phyloP scores from a whole-genome alignment of 2,329 filamentous ascomycete species.

The Kalaharituber pfeilii region DNA sequence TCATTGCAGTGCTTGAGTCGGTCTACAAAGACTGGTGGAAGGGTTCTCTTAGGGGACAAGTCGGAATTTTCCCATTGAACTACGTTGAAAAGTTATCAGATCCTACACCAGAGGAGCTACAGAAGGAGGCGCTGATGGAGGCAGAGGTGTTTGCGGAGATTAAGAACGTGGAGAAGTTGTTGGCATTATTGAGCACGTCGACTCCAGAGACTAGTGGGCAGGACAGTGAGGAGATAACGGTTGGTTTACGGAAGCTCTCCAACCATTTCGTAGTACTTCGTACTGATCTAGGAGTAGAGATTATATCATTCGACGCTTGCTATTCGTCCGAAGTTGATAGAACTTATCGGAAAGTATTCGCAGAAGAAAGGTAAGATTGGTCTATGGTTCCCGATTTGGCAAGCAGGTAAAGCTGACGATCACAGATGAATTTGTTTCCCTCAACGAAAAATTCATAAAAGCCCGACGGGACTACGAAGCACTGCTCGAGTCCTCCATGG shows the following conservation, averaged over 20 bases:
- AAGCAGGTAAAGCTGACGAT: constrained; percentile 20
- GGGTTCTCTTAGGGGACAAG: constrained; percentile 81
- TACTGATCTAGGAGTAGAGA: constrained; percentile 44
- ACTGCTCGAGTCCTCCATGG: constrained; percentile 90
- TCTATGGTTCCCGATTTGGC: neutral
- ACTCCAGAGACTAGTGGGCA: constrained; percentile 63
- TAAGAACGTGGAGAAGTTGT: constrained; percentile 60
- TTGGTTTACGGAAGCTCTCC: constrained; percentile 33
- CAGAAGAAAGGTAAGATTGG: constrained; percentile 71
- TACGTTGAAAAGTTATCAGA: constrained; percentile 97
- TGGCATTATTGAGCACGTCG: constrained; percentile 79
- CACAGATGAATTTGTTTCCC: constrained; percentile 86
- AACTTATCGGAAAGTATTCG: constrained; percentile 96
- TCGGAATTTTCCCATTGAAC: constrained; percentile 94
- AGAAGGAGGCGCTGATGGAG: constrained; percentile 93
- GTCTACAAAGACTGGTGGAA: constrained; percentile 99
- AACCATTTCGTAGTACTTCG: no score
- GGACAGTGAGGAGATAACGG: constrained; percentile 93
- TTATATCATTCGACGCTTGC: constrained; percentile 83
- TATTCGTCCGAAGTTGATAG: constrained; percentile 90
- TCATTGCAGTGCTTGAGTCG: constrained; percentile 91
- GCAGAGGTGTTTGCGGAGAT: constrained; percentile 59
- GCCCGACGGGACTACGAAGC: constrained; percentile 90
- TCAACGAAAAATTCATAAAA: constrained; percentile 99
- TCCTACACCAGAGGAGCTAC: constrained; percentile 82